A percentile compares a stretch with the other conserved stretches of the same genome.
Evolutionary conservation across 2,329 filamentous ascomycete species (phyloP).

Genomic region (Aspergillus fumigatiaffinis): DNA sequence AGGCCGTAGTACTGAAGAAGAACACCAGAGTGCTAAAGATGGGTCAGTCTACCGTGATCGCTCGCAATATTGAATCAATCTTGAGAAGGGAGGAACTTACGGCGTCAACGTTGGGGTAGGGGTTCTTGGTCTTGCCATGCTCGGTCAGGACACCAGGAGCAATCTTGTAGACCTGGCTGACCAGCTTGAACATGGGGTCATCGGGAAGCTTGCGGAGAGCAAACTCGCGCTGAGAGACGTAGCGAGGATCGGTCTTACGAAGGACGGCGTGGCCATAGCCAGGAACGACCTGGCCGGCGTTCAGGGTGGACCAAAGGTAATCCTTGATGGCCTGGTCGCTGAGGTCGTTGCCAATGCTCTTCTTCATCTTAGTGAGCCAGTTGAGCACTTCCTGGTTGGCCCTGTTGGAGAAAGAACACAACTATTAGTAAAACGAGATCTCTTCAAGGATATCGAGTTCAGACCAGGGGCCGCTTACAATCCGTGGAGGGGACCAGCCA

Average conservation of each 20-base stretch:
- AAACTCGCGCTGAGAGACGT: constrained; percentile 97
- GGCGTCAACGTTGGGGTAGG: constrained; percentile 96
- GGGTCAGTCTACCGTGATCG: constrained; percentile 10
- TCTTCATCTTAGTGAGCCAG: constrained; percentile 99
- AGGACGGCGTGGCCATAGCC: constrained; percentile 98
- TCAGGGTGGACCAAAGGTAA: constrained; percentile 98
- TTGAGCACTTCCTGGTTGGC: constrained; percentile 99
- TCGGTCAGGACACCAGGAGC: constrained; percentile 95
- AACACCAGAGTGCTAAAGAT: constrained; percentile 77
- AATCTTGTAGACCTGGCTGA: constrained; percentile 99
- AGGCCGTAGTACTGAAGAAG: constrained; percentile 99
- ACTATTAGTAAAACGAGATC: constrained; percentile 14
- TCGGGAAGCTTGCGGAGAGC: constrained; percentile 89
- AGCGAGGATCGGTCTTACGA: constrained; percentile 98
- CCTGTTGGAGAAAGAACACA: constrained; percentile 21
- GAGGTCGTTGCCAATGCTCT: constrained; percentile 84
- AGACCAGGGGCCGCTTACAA: constrained; percentile 46
- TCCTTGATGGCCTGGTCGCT: constrained; percentile 95
- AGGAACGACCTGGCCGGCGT: constrained; percentile 90
- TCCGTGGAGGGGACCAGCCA: constrained; percentile 96
- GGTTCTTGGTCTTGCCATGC: constrained; percentile 99
- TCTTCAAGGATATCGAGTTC: neutral
- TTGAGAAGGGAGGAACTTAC: constrained; percentile 30
- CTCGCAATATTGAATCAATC: neutral
- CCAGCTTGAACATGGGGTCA: constrained; percentile 99